phyloP scores from a whole-genome alignment of 192 early-diverging fungal genomes.

The Mortierella hygrophila region DNA sequence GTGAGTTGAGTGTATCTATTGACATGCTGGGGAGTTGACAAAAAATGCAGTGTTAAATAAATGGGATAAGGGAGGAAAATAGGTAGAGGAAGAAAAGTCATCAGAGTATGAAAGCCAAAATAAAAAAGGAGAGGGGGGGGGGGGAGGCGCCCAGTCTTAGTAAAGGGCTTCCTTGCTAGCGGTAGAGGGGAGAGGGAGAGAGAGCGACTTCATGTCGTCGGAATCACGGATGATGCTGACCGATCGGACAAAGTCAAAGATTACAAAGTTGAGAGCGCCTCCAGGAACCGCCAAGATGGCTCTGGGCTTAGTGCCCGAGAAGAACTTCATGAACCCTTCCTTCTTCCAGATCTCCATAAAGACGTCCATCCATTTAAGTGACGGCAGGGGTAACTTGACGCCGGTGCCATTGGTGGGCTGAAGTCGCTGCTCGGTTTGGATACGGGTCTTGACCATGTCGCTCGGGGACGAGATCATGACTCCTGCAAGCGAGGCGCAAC shows the following conservation, averaged over 20 bases:
- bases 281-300: constrained; percentile 53
- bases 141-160: background rate
- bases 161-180: constrained; percentile 5
- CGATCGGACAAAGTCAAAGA: constrained; percentile 58
- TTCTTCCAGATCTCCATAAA: constrained; percentile 54
- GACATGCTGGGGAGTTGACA: background rate
- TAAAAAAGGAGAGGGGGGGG: background rate
- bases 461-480: constrained; percentile 50
- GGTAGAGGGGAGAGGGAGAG: background rate
- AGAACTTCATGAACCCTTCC: constrained; percentile 53
- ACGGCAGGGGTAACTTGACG: constrained; percentile 42
- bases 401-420: constrained; percentile 39
- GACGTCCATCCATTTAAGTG: constrained; percentile 51
- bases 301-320: constrained; percentile 46
- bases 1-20: background rate
- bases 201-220: constrained; percentile 1
- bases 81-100: background rate
- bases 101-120: background rate
- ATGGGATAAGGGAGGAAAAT: background rate
- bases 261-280: constrained; percentile 58
- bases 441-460: constrained; percentile 58
- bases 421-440: constrained; percentile 55
- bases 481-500: constrained; percentile 39
- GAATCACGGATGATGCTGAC: constrained; percentile 28
- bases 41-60: background rate